Evolutionary conservation across 208 protist species (phyloP).

Genomic region (Porcisia deanei): DNA sequence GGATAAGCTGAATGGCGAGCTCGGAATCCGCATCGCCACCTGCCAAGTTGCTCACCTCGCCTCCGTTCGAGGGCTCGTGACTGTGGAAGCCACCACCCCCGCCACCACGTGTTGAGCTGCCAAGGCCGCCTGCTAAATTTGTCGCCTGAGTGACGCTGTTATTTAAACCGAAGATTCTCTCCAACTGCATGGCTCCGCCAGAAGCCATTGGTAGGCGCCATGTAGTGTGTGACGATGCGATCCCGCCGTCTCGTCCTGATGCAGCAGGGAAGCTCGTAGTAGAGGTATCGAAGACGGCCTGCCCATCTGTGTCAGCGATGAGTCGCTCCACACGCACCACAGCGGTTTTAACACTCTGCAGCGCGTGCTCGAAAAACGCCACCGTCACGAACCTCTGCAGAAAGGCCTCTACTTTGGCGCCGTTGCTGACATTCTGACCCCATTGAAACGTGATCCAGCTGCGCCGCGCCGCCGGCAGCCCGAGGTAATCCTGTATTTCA

Average conservation of each 20-base stretch:
- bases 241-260: slow-evolving; percentile 3
- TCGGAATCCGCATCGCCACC: neutral
- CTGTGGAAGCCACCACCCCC: slow-evolving; percentile 17
- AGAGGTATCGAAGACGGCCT: neutral
- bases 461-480: slow-evolving; percentile 6
- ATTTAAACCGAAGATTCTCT: neutral
- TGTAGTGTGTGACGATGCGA: slow-evolving; percentile 7
- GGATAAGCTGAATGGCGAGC: slow-evolving; percentile 40
- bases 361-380: slow-evolving; percentile 48
- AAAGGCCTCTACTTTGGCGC: slow-evolving; percentile 63
- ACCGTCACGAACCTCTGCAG: slow-evolving; percentile 63
- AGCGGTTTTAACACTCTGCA: slow-evolving; percentile 40
- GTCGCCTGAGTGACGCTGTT: neutral
- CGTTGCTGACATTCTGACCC: slow-evolving; percentile 56
- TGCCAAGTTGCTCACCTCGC: slow-evolving; percentile 4
- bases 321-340: slow-evolving; percentile 36
- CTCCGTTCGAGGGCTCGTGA: slow-evolving; percentile 11
- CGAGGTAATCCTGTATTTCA: slow-evolving; percentile 54
- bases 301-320: slow-evolving; percentile 10
- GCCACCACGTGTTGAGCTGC: neutral
- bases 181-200: neutral
- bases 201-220: slow-evolving; percentile 4
- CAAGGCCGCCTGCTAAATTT: neutral
- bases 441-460: slow-evolving; percentile 76
- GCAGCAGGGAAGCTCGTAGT: neutral